Evolutionary conservation across 1,139 yeast genomes (phyloP).

Genomic region (Sporopachydermia cereana): DNA sequence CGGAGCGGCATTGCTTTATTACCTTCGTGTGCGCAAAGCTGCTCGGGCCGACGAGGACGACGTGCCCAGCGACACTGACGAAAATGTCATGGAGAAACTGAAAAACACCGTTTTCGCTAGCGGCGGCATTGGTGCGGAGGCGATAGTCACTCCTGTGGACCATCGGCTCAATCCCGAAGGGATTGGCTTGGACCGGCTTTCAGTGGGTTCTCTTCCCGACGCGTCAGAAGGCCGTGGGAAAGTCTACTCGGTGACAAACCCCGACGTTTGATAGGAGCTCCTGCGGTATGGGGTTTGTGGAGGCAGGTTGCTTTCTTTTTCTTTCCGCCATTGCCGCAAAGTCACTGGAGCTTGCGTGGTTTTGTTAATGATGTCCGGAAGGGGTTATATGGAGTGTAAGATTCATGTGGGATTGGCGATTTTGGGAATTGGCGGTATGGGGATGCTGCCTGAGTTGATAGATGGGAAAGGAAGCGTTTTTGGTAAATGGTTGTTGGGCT

Average conservation of each 20-base stretch:
- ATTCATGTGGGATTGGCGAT: not conserved
- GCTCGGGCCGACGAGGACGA: not conserved
- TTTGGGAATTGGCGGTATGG: not conserved
- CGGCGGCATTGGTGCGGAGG: constrained; percentile 6
- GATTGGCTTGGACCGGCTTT: constrained; percentile 62
- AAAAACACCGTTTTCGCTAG: constrained; percentile 12
- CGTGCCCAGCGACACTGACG: constrained; percentile 8
- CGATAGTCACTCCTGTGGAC: constrained; percentile 35
- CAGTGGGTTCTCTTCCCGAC: constrained; percentile 69
- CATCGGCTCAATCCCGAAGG: constrained; percentile 57
- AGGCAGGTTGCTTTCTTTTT: not conserved
- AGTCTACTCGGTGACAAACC: constrained; percentile 64
- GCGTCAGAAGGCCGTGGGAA: constrained; percentile 68
- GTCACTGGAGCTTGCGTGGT: no score
- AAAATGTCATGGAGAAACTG: constrained; percentile 11
- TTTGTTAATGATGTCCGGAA: no score
- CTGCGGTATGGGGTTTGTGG: not conserved
- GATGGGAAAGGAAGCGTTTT: not conserved
- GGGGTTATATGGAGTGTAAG: no score
- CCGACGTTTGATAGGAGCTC: constrained; percentile 30
- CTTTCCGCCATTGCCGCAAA: no score
- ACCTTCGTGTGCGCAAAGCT: not conserved
- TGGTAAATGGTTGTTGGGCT: not conserved
- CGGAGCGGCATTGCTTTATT: not conserved
- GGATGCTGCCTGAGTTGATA: not conserved